Evolutionary conservation across 495 filamentous ascomycete species (phyloP).

Genomic region (Choiromyces venosus): DNA sequence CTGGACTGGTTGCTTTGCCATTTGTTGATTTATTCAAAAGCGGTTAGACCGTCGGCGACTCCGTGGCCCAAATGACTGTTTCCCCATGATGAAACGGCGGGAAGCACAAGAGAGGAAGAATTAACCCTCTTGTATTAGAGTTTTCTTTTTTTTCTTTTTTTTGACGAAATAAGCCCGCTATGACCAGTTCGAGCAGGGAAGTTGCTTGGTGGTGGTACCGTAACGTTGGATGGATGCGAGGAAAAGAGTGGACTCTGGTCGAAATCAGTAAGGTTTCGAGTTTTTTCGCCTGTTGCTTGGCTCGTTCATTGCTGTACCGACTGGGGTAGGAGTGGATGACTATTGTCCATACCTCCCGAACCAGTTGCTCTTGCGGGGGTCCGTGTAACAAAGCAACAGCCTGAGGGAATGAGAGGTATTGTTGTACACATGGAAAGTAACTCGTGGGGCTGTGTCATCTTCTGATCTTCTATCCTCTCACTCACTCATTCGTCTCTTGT

Average conservation of each 20-base stretch:
- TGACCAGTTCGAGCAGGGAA: slow-evolving; percentile 15
- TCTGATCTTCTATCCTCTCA: background rate
- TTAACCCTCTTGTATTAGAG: background rate
- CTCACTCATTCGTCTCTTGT: background rate
- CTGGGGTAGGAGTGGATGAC: background rate
- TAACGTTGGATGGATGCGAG: slow-evolving; percentile 23
- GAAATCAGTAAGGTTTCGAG: slow-evolving; percentile 16
- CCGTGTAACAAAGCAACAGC: background rate
- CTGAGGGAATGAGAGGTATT: background rate
- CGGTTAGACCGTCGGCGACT: slow-evolving; percentile 26
- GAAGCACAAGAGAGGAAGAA: slow-evolving; percentile 15
- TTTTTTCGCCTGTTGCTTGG: background rate
- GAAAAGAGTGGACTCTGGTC: slow-evolving; percentile 25
- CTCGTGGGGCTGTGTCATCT: slow-evolving; percentile 1
- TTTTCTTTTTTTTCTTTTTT: background rate
- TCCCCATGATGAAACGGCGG: slow-evolving; percentile 24
- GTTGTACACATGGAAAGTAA: background rate
- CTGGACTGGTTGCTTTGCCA: background rate
- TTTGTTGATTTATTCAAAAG: slow-evolving; percentile 7
- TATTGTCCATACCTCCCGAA: background rate
- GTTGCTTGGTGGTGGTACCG: slow-evolving; percentile 32
- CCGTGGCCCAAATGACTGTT: slow-evolving; percentile 26
- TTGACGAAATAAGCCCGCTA: background rate
- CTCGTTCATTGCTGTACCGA: background rate
- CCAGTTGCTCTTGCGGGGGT: background rate